Evolutionary conservation across 2,329 filamentous ascomycete species (phyloP), one percentile per base, ranked within the genome.

Genomic region (Aspergillus novofumigatus): DNA sequence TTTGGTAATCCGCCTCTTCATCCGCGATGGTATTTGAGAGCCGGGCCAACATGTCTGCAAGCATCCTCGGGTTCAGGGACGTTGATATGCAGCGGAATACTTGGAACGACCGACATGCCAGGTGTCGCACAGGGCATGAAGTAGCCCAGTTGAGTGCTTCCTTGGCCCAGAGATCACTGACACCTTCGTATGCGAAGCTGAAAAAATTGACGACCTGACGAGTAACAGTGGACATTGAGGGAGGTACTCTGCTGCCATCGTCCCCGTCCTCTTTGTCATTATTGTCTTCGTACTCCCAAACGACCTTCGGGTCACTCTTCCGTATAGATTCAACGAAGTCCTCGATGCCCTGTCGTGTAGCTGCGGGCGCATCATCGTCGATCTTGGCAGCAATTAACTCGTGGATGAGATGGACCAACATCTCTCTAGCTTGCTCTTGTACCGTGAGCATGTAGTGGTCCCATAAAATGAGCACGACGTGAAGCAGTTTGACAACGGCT

Each of bases 21-120:
- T 97, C 93, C 0, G 95, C 92, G 66, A 99, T 94, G 0, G 94
- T 99, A 72, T 97, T 99, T 1, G 93, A 97, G 32, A 99, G 80
- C 49, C 95, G 84, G 11, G 90, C 92, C 23, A 99, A 85, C 92
- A 99, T 99, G 68, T 99, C 94, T 2, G 91, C 92, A 17, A 99
- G 83, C 93, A 97, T 99, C 56, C 87, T 82, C 64, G 95, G 92
- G 69, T 99, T 93, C 23, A 97, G 78, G 0, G 90, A 91, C 17
- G 91, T 95, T 28, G 96, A 84, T 54, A 97, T 92, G 70, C 93
- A 97, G 32, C 94, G 85, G 77, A 97, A 99, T 10, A 99, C 89
- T 70, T 99, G 95, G 75, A 99, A 97, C 0, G 95, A 99, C 28
- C 94, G 88, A 70, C 95, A 99, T 1, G 94, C 94, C 52, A 99